These are phyloP conservation scores for Gossypium anomalum DNA, from an alignment of 345 rosid genomes.

Conservation along the genomic window DNA sequence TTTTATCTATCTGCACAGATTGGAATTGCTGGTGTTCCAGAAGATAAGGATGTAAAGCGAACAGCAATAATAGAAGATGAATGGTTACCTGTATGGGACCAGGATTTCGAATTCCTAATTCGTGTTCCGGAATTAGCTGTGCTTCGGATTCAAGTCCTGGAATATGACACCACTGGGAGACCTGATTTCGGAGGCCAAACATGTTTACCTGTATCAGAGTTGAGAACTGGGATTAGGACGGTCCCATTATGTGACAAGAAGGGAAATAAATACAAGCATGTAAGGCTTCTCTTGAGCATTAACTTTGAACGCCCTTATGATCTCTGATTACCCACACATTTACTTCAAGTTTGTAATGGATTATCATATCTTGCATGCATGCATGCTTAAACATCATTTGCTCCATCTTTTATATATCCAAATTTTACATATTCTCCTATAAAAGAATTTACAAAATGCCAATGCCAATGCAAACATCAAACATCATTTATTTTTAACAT, in stretches of 20 bases:
- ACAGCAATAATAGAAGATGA: constrained; percentile 33
- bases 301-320: constrained; percentile 24
- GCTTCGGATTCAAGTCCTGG: constrained; percentile 46
- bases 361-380: no score
- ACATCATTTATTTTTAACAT: no score
- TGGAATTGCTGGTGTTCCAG: constrained; percentile 48
- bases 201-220: constrained; percentile 55
- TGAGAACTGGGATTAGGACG: constrained; percentile 51
- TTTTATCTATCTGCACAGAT: constrained; percentile 30
- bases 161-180: constrained; percentile 33
- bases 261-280: constrained; percentile 35
- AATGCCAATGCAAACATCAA: no score
- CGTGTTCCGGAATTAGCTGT: constrained; percentile 51
- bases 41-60: constrained; percentile 23
- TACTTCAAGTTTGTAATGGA: background rate
- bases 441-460: no score
- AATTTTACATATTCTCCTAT: no score
- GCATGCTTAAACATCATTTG: background rate
- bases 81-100: constrained; percentile 46
- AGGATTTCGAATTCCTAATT: constrained; percentile 44
- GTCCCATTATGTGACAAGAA: constrained; percentile 39
- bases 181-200: constrained; percentile 64
- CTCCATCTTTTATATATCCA: background rate
- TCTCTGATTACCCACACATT: background rate
- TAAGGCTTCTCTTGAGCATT: constrained; percentile 49